phyloP scores from a whole-genome alignment of 306 rosid species.

The Vigna radiata region DNA sequence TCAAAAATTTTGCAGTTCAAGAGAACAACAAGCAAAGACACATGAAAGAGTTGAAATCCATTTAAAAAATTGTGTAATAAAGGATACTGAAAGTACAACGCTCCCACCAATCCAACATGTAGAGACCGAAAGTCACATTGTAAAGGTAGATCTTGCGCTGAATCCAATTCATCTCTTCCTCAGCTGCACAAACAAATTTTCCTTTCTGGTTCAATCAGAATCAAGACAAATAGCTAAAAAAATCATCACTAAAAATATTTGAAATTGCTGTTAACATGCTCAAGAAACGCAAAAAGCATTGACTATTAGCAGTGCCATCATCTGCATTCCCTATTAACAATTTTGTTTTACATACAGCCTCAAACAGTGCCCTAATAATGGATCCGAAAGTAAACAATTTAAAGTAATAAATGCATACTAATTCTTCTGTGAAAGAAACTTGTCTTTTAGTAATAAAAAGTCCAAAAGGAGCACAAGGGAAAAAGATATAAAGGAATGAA shows the following conservation, averaged over 20 bases:
- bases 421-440: neutral
- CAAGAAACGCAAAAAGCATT: neutral
- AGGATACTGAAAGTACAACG: constrained; percentile 91
- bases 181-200: constrained; percentile 27
- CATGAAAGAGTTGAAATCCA: constrained; percentile 27
- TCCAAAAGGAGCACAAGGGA: constrained; percentile 2
- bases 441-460: constrained; percentile 2
- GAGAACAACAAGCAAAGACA: constrained; percentile 9
- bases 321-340: constrained; percentile 1
- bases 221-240: constrained; percentile 13
- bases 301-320: neutral
- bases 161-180: constrained; percentile 81
- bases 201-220: neutral
- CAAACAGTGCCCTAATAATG: neutral
- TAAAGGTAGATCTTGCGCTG: constrained; percentile 86
- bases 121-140: constrained; percentile 97
- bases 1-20: constrained; percentile 7
- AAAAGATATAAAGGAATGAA: neutral
- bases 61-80: neutral
- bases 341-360: neutral
- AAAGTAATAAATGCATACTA: neutral
- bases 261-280: neutral
- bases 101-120: constrained; percentile 98
- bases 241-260: neutral
- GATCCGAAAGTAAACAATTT: neutral